Percentiles rank a stretch among this genome's conserved stretches.
These are phyloP conservation scores for Apiotrichum gracile DNA, from an alignment of 1,284 basidiomycete species.

Conservation along the genomic window DNA sequence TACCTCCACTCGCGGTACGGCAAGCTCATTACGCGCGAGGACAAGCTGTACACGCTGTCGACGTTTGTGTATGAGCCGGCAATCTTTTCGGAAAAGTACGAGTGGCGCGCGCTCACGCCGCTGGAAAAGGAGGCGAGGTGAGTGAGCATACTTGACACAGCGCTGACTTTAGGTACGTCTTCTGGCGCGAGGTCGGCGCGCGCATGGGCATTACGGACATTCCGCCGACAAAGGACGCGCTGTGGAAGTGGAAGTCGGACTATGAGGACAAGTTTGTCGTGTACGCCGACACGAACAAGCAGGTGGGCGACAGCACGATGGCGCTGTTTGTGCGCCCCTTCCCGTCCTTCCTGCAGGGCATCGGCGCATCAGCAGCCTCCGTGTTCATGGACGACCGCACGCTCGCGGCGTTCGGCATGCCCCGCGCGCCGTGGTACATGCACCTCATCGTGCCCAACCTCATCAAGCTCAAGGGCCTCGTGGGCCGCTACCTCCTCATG, in stretches of 20 bases:
- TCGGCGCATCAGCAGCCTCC: neutral
- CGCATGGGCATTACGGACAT: slow-evolving; percentile 15
- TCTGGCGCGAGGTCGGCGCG: slow-evolving; percentile 18
- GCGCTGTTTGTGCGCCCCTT: slow-evolving; percentile 4
- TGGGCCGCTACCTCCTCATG: slow-evolving; percentile 1
- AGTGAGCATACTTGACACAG: neutral
- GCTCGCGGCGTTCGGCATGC: slow-evolving; percentile 10
- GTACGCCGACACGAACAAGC: slow-evolving; percentile 5
- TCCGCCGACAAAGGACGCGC: slow-evolving; percentile 4
- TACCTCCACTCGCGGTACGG: slow-evolving; percentile 13
- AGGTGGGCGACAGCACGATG: slow-evolving; percentile 11
- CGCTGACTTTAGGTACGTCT: slow-evolving; percentile 9
- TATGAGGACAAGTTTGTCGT: slow-evolving; percentile 3
- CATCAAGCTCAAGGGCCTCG: slow-evolving; percentile 3
- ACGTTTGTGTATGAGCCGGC: slow-evolving; percentile 13
- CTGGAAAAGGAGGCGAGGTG: slow-evolving; percentile 14
- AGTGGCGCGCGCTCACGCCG: slow-evolving; percentile 7
- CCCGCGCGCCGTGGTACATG: neutral
- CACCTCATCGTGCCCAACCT: slow-evolving; percentile 5
- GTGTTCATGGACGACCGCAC: slow-evolving; percentile 13
- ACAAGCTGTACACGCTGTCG: slow-evolving; percentile 14
- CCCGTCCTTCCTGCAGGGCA: neutral
- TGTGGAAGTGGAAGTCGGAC: slow-evolving; percentile 5
- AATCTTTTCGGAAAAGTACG: neutral
- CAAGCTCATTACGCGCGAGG: slow-evolving; percentile 10